Percentiles rank a stretch among this genome's conserved stretches.
phyloP scores from a whole-genome alignment of 164 flowering plant species.

The Sedum album region DNA sequence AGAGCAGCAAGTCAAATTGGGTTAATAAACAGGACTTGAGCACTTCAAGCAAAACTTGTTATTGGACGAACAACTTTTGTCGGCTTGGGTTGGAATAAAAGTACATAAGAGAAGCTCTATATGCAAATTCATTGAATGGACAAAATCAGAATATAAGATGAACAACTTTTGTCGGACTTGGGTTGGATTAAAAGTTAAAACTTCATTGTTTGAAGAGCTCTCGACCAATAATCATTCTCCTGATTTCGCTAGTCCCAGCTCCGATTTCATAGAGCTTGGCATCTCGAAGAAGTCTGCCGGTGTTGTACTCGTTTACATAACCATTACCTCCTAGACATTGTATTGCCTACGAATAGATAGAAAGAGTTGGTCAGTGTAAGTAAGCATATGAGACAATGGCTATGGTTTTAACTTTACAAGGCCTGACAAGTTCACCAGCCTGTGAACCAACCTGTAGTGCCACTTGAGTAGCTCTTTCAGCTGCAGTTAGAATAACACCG shows the following conservation, averaged over 20 bases:
- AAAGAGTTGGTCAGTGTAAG: background rate
- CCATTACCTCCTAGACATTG: conserved; percentile 98
- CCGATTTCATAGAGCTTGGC: conserved; percentile 97
- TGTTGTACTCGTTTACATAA: conserved; percentile 86
- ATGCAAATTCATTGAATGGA: no score
- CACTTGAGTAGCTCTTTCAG: conserved; percentile 97
- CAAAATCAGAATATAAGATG: no score
- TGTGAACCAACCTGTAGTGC: conserved; percentile 79
- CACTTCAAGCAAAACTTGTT: no score
- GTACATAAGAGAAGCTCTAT: no score
- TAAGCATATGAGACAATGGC: background rate
- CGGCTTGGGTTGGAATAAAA: no score
- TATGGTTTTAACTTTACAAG: background rate
- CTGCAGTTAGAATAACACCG: conserved; percentile 84
- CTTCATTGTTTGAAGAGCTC: conserved; percentile 63
- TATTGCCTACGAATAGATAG: conserved; percentile 55
- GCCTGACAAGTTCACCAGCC: background rate
- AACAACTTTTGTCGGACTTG: no score
- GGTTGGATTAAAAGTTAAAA: no score
- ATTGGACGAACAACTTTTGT: no score
- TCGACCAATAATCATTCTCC: conserved; percentile 92
- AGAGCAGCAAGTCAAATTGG: background rate
- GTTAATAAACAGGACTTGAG: background rate
- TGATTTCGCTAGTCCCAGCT: conserved; percentile 96
- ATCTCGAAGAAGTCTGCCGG: conserved; percentile 93